phyloP scores from a whole-genome alignment of 306 rosid genomes.

The Quercus glauca region DNA sequence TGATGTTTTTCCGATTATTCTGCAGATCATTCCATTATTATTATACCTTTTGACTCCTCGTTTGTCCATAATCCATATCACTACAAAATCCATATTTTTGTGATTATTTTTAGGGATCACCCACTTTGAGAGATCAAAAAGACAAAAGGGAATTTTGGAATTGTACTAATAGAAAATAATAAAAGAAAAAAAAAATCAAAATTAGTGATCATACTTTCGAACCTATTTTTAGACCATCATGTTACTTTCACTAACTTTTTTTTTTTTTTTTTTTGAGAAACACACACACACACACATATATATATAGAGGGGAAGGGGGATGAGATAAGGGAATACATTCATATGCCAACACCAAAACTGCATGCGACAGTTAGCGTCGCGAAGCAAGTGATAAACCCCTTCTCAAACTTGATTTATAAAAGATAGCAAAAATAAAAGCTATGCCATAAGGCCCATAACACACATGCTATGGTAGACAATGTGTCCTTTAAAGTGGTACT shows the following conservation, averaged over 20 bases:
- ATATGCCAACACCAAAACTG: too few relatives aligned
- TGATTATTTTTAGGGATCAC: neutral
- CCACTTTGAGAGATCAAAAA: neutral
- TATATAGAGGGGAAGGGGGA: too few relatives aligned
- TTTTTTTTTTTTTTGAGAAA: too few relatives aligned
- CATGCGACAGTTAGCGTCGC: too few relatives aligned
- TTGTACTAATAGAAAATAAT: neutral
- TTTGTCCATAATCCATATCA: neutral
- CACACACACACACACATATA: too few relatives aligned
- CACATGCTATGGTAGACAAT: too few relatives aligned
- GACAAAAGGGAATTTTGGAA: neutral
- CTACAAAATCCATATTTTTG: neutral
- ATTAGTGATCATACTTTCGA: neutral
- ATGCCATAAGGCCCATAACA: neutral
- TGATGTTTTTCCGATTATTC: neutral
- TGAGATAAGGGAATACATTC: too few relatives aligned
- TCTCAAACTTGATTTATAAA: neutral
- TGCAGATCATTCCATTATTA: neutral
- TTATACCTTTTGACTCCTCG: neutral
- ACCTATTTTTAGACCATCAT: neutral
- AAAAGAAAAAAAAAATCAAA: neutral
- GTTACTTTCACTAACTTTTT: neutral
- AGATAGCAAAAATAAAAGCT: neutral
- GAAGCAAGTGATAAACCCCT: too few relatives aligned
- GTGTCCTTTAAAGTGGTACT: too few relatives aligned